Percentiles rank a stretch among this genome's conserved stretches.
These are phyloP conservation scores for Pinguiococcus pyrenoidosus DNA, from an alignment of 108 stramenopile species.

Conservation along the genomic window DNA sequence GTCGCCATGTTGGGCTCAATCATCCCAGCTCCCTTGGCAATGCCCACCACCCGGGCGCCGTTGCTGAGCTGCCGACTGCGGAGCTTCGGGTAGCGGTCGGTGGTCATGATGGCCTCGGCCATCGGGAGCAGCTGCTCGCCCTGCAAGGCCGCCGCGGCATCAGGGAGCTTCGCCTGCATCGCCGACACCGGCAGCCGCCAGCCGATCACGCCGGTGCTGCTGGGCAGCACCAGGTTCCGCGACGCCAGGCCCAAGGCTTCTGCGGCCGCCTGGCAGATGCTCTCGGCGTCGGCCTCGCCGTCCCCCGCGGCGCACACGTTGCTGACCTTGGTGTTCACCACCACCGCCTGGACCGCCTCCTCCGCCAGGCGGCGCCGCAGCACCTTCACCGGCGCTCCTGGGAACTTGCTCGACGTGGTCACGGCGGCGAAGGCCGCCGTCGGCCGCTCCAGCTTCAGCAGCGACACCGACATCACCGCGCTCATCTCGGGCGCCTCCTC, in stretches of 20 bases:
- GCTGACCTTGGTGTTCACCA: constrained; percentile 90
- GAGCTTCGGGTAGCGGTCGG: constrained; percentile 45
- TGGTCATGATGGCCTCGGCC: constrained; percentile 37
- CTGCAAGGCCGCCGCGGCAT: constrained; percentile 2
- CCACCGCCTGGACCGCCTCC: constrained; percentile 64
- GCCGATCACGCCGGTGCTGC: constrained; percentile 87
- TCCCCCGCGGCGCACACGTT: constrained; percentile 84
- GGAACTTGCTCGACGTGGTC: constrained; percentile 47
- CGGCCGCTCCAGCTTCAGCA: constrained; percentile 15
- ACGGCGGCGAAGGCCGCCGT: constrained; percentile 9
- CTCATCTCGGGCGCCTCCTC: constrained; percentile 1
- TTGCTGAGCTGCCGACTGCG: constrained; percentile 2
- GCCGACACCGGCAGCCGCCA: constrained; percentile 84
- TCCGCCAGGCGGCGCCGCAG: constrained; percentile 56
- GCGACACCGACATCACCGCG: constrained; percentile 11
- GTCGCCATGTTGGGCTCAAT: constrained; percentile 96
- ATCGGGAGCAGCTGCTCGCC: constrained; percentile 4
- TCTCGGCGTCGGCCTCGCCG: constrained; percentile 58
- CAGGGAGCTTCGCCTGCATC: constrained; percentile 20
- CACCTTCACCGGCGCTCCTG: constrained; percentile 77
- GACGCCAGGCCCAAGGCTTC: constrained; percentile 49
- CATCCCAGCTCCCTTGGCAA: constrained; percentile 94
- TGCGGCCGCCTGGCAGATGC: constrained; percentile 68
- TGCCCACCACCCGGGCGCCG: constrained; percentile 25
- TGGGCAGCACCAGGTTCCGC: constrained; percentile 58